Evolutionary conservation across 306 rosid species (phyloP).

Genomic region (Gastrolobium bilobum): DNA sequence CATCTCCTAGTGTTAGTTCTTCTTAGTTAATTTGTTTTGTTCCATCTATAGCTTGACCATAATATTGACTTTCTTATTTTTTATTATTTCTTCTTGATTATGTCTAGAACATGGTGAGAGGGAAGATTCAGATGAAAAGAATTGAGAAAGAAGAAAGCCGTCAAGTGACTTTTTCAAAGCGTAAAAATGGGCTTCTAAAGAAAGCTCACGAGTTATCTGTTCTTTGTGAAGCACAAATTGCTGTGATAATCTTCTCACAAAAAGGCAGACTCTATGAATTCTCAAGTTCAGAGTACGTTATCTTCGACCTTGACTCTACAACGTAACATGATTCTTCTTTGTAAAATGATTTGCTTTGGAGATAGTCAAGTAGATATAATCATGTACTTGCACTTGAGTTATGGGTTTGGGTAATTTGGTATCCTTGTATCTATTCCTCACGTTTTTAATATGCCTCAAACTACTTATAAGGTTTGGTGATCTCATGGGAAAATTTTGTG

Average conservation of each 20-base stretch:
- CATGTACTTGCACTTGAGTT: background rate
- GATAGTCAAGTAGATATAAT: background rate
- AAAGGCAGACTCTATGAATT: slow-evolving; percentile 60
- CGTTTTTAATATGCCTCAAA: background rate
- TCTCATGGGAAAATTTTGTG: background rate
- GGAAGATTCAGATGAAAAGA: slow-evolving; percentile 66
- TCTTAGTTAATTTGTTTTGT: background rate
- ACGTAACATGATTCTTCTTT: no score
- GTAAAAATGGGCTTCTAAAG: slow-evolving; percentile 67
- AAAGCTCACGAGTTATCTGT: no score
- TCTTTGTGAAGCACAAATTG: slow-evolving; percentile 43
- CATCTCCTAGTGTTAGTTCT: background rate
- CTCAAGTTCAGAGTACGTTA: no score
- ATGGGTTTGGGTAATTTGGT: no score
- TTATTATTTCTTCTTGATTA: background rate
- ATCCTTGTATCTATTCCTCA: background rate
- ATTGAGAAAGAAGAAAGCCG: slow-evolving; percentile 67
- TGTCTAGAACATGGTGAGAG: slow-evolving; percentile 65
- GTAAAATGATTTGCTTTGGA: no score
- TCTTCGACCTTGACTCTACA: no score
- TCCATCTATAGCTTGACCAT: background rate
- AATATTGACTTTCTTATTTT: background rate
- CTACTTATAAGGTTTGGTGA: background rate
- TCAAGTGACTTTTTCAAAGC: slow-evolving; percentile 72
- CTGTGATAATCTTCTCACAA: slow-evolving; percentile 68